Evolutionary conservation across 1,284 basidiomycete species (phyloP).

Genomic region (Cryptococcus amylolentus): DNA sequence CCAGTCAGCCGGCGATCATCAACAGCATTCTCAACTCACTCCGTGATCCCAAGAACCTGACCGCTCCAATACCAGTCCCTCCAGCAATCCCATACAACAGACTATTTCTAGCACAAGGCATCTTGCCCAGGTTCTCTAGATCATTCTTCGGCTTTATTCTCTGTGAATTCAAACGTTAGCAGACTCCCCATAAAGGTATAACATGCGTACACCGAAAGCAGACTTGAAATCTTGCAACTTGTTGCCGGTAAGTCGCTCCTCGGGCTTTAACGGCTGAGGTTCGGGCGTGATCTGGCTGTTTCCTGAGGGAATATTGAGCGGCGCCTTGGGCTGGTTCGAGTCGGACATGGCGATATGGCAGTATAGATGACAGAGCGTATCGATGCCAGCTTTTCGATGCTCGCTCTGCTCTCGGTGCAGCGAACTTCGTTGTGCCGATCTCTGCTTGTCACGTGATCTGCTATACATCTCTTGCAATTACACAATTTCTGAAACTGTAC

Average conservation of each 20-base stretch:
- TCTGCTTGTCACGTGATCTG: not conserved
- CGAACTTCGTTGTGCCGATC: not conserved
- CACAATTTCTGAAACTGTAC: not conserved
- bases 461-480: not conserved
- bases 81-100: constrained; percentile 47
- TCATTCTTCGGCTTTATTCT: constrained; percentile 39
- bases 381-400: not conserved
- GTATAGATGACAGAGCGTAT: not conserved
- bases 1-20: not conserved
- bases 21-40: constrained; percentile 25
- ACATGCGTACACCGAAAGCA: constrained; percentile 12
- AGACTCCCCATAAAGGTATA: too few relatives aligned
- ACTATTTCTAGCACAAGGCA: constrained; percentile 45
- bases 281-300: constrained; percentile 19
- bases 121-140: constrained; percentile 42
- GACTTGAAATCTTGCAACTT: constrained; percentile 10
- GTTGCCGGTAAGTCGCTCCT: constrained; percentile 15
- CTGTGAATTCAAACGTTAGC: not conserved
- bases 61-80: constrained; percentile 39
- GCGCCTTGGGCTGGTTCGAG: constrained; percentile 4
- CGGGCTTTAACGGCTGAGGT: constrained; percentile 5
- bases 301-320: constrained; percentile 18
- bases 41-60: constrained; percentile 40
- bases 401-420: not conserved
- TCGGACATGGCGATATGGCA: not conserved